Base-by-base conservation (phyloP, 768 basidiomycete genomes). In the Phylloporus sp. region DNA sequence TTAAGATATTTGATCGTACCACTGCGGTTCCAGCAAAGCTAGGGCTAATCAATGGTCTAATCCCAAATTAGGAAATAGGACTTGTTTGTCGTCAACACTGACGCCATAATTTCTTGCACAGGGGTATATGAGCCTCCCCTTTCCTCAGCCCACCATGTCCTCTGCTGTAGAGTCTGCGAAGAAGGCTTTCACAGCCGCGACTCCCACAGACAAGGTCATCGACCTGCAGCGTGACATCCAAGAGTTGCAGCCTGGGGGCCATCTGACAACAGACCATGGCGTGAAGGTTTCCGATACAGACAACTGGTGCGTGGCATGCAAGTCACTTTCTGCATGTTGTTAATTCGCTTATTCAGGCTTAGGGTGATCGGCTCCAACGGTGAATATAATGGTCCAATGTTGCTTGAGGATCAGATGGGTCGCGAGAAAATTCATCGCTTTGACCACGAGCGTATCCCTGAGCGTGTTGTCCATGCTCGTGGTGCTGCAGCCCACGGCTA, bases 401-500 rank as follows among this genome's bases (percentile, higher is more conserved):
- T 91, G 8, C 76, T 95, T n/a, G 88, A 90, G 61, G 87, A 89
- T 62, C 83, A 86, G 52, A 77, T 87, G 56, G 78, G 77, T 5
- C 80, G 86, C 57, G 84, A 87, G 72, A 89, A 90, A 68, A 80
- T 91, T 27, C 80, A 80, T 47, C 79, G 84, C 13, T 93, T 91
- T 60, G 90, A 92, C 63, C 90, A 91, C 61, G 91, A 94, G 66
- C 86, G 90, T 35, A 93, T 94, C 48, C 91, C 92, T 0, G 91
- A 91, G 73, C 87, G 89, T 40, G 83, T 86, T 10, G 85, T 86
- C 8, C 77, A 78, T 62, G 84, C 87, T 41, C 81, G 87, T 13
- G 87, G 86, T n/a, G 63, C 80, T 26, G 88, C 80, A 46, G 91
- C 89, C 12, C 91, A 92, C 64, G 91, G 92, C 4, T 78, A 84